phyloP scores from a whole-genome alignment of 192 early-diverging fungal genomes.

The Gigaspora rosea region DNA sequence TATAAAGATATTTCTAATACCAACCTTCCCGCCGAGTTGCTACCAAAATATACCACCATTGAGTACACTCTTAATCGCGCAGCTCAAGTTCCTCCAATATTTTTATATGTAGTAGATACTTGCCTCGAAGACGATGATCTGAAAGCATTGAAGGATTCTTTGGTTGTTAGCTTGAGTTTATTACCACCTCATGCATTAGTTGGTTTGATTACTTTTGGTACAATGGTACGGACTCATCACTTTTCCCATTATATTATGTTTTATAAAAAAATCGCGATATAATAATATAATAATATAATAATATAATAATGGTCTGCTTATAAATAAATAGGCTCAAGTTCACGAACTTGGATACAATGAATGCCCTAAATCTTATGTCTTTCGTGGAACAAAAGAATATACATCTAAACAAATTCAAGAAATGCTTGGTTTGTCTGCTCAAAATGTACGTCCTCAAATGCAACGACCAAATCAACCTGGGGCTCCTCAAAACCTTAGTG shows the following conservation, averaged over 20 bases:
- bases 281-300: background rate
- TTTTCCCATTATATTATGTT: background rate
- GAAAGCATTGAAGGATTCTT: slow-evolving; percentile 91
- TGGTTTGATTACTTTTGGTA: slow-evolving; percentile 95
- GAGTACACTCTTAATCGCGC: slow-evolving; percentile 91
- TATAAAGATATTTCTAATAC: slow-evolving; percentile 93
- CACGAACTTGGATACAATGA: slow-evolving; percentile 95
- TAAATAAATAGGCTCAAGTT: slow-evolving; percentile 74
- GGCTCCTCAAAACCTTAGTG: slow-evolving; percentile 3
- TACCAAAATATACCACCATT: slow-evolving; percentile 91
- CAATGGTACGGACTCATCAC: slow-evolving; percentile 70
- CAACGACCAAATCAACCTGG: slow-evolving; percentile 47
- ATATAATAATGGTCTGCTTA: background rate
- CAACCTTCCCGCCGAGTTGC: slow-evolving; percentile 91
- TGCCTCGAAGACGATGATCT: slow-evolving; percentile 95
- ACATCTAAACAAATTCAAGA: slow-evolving; percentile 92
- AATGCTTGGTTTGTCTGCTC: slow-evolving; percentile 84
- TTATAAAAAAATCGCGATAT: background rate
- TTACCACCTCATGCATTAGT: slow-evolving; percentile 91
- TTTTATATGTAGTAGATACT: slow-evolving; percentile 96
- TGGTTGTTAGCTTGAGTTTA: slow-evolving; percentile 88
- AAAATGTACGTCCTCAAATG: slow-evolving; percentile 45
- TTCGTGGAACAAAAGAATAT: slow-evolving; percentile 97
- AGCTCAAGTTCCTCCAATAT: slow-evolving; percentile 90
- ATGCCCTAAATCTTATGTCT: slow-evolving; percentile 97